A percentile compares a stretch with the other conserved stretches of the same genome.
These are phyloP conservation scores for Exophiala xenobiotica DNA, from an alignment of 2,329 filamentous ascomycete species.

Conservation along the genomic window DNA sequence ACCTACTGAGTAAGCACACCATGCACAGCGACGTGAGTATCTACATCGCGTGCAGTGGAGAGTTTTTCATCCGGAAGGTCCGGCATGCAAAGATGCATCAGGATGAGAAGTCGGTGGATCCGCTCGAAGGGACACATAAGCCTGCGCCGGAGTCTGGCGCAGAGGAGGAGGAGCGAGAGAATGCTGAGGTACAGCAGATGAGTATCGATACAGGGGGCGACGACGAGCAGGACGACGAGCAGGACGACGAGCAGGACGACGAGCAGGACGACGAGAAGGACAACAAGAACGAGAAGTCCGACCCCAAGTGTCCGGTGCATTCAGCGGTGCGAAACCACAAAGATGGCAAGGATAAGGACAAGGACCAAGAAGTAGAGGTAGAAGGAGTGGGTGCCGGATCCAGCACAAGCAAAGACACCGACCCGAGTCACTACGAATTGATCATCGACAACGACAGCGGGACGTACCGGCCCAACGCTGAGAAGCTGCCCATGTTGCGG, in stretches of 20 bases:
- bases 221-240: neutral
- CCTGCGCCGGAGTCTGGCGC: constrained; percentile 42
- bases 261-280: too few species aligned
- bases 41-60: constrained; percentile 88
- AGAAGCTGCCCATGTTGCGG: constrained; percentile 69
- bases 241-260: neutral
- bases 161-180: constrained; percentile 32
- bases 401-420: constrained; percentile 33
- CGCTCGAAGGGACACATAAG: constrained; percentile 49
- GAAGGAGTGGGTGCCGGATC: neutral
- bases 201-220: neutral
- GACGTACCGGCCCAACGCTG: constrained; percentile 84
- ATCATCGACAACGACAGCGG: constrained; percentile 94
- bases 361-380: constrained; percentile 33
- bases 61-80: constrained; percentile 82
- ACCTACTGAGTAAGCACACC: constrained; percentile 89
- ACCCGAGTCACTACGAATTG: constrained; percentile 70
- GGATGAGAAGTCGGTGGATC: constrained; percentile 24
- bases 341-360: constrained; percentile 16
- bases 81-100: constrained; percentile 46
- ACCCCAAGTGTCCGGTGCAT: too few species aligned
- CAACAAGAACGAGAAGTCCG: too few species aligned
- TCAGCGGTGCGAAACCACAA: too few species aligned
- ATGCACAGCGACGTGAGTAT: constrained; percentile 93
- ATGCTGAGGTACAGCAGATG: neutral